These are phyloP conservation scores for Fusarium chlamydosporum DNA, from an alignment of 2,329 filamentous ascomycete genomes.

Conservation along the genomic window DNA sequence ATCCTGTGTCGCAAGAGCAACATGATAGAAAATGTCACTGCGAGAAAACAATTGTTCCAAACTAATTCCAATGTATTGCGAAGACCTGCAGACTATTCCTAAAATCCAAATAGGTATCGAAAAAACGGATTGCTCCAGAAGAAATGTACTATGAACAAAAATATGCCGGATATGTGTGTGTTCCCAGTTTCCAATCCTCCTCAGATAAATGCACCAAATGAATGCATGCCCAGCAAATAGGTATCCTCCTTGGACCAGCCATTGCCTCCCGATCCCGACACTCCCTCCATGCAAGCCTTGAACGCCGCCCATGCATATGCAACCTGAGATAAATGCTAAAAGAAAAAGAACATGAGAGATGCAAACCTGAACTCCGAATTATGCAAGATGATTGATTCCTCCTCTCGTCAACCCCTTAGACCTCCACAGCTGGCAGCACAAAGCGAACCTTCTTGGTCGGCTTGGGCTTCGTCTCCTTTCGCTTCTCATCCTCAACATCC, in stretches of 20 bases:
- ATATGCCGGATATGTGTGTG: slow-evolving; percentile 21
- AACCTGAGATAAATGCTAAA: slow-evolving; percentile 22
- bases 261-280: slow-evolving; percentile 36
- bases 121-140: slow-evolving; percentile 45
- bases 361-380: slow-evolving; percentile 37
- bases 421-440: slow-evolving; percentile 62
- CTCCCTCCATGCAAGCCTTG: slow-evolving; percentile 36
- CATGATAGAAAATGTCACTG: not conserved
- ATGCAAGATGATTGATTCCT: slow-evolving; percentile 42
- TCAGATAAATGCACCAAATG: slow-evolving; percentile 20
- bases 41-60: not conserved
- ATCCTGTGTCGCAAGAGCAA: slow-evolving; percentile 5
- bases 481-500: slow-evolving; percentile 28
- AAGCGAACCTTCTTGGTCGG: slow-evolving; percentile 70
- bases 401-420: slow-evolving; percentile 23
- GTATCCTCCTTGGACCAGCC: slow-evolving; percentile 40
- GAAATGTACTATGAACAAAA: slow-evolving; percentile 34
- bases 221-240: slow-evolving; percentile 23
- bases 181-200: slow-evolving; percentile 26
- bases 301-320: slow-evolving; percentile 46
- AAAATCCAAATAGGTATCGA: slow-evolving; percentile 47
- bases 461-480: slow-evolving; percentile 59
- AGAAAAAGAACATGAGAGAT: slow-evolving; percentile 31
- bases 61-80: slow-evolving; percentile 20
- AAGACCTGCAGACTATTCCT: slow-evolving; percentile 1